Conservation (phyloP, 768 basidiomycete species). For the Suillus cothurnatus region DNA sequence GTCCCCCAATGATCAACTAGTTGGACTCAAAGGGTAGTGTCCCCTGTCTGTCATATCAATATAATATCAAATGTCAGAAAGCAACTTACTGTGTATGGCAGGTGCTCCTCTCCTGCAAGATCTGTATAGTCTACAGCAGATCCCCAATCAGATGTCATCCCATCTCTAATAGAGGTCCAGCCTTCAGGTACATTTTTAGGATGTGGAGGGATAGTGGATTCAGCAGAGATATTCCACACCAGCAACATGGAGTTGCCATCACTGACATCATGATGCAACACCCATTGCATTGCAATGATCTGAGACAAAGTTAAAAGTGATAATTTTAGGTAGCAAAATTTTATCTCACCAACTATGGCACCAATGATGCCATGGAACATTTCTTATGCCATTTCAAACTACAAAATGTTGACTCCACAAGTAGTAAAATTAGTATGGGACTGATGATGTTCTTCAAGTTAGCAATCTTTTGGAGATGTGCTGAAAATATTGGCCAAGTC, state of each 20-base stretch:
- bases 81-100: background rate
- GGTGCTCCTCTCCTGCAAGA: background rate
- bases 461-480: background rate
- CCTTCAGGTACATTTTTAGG: background rate
- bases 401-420: background rate
- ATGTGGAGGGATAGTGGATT: background rate
- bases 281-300: background rate
- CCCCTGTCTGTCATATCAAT: background rate
- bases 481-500: background rate
- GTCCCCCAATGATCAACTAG: background rate
- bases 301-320: background rate
- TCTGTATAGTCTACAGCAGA: background rate
- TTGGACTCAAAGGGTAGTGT: background rate
- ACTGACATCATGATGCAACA: background rate
- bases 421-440: background rate
- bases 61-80: background rate
- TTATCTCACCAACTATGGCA: background rate
- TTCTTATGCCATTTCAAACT: background rate
- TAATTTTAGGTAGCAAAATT: background rate
- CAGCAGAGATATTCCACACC: background rate
- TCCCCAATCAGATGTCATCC: background rate
- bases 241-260: background rate
- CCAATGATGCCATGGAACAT: background rate
- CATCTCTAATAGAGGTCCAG: background rate
- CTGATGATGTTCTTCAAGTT: background rate